phyloP scores from a whole-genome alignment of 768 basidiomycete genomes.

The Russula dissimulans region DNA sequence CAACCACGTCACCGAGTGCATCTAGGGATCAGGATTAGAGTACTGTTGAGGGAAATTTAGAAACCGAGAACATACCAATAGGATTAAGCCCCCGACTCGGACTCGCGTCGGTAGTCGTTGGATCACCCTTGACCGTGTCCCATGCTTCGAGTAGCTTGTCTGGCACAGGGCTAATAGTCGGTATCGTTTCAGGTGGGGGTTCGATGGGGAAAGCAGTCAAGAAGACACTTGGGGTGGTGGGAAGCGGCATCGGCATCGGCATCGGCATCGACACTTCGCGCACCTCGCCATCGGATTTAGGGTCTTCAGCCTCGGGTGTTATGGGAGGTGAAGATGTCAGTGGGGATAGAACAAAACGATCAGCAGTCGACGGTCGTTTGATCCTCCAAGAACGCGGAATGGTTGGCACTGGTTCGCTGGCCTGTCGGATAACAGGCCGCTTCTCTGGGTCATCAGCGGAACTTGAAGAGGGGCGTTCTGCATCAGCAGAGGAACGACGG shows the following conservation, averaged over 20 bases:
- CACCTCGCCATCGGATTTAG: not conserved
- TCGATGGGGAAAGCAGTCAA: not conserved
- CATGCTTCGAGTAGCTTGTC: not conserved
- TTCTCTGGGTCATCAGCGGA: not conserved
- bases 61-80: not conserved
- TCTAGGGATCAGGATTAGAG: not conserved
- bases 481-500: not conserved
- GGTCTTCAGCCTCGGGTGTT: not conserved
- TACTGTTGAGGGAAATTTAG: accelerated
- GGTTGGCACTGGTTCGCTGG: not conserved
- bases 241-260: not conserved
- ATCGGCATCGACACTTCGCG: not conserved
- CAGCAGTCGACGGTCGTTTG: not conserved
- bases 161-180: not conserved
- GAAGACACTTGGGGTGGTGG: not conserved
- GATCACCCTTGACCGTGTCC: not conserved
- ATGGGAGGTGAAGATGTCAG: not conserved
- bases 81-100: not conserved
- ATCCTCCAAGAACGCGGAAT: not conserved
- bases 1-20: not conserved
- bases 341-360: not conserved
- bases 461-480: not conserved
- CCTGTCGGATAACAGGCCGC: not conserved
- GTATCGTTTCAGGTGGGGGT: not conserved
- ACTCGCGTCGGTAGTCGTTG: not conserved